These are phyloP conservation scores for Pelargonium australe DNA, from an alignment of 441 rosid genomes.

Conservation along the genomic window DNA sequence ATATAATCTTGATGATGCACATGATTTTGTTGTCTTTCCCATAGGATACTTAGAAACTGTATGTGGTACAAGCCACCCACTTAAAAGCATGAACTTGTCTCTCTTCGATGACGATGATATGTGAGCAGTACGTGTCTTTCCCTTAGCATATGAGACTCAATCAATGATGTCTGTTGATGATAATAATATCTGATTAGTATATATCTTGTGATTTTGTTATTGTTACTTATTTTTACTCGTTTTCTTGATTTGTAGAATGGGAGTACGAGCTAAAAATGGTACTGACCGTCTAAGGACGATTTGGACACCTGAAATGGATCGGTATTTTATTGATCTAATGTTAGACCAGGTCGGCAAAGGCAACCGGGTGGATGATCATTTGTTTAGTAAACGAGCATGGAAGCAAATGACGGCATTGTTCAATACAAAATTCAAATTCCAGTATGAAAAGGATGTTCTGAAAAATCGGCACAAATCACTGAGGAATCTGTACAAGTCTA, in stretches of 20 bases:
- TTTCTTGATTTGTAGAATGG: conserved; percentile 24
- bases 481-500: conserved; percentile 54
- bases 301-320: conserved; percentile 88
- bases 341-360: conserved; percentile 64
- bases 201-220: neutral
- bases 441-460: conserved; percentile 60
- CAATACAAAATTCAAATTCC: conserved; percentile 54
- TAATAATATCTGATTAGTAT: neutral
- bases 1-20: neutral
- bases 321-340: conserved; percentile 61
- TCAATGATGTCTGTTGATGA: neutral
- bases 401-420: conserved; percentile 59
- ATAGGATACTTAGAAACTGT: neutral
- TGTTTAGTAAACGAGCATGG: conserved; percentile 82
- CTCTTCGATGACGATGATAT: too few species aligned
- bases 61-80: neutral
- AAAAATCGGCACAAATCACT: conserved; percentile 65
- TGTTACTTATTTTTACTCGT: neutral
- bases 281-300: conserved; percentile 58
- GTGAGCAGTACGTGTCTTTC: too few species aligned
- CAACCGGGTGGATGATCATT: conserved; percentile 60
- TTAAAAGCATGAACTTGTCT: neutral
- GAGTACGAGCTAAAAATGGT: conserved; percentile 27
- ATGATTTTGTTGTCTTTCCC: neutral
- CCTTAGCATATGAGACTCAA: too few species aligned